Conservation (phyloP, 352 stramenopile species). For the Aphanomyces euteiches region DNA sequence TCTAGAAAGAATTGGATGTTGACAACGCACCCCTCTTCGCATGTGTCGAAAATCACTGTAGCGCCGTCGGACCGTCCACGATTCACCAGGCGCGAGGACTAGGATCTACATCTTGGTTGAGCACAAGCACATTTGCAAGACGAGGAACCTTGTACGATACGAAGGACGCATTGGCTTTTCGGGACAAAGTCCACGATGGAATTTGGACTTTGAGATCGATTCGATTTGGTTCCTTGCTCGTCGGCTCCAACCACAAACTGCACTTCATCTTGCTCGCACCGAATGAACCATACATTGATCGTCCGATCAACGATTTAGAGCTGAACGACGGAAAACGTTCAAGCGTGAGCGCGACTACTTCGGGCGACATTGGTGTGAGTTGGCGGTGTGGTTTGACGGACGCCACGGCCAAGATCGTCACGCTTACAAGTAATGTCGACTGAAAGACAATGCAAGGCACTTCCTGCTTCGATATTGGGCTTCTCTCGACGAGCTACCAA, state of each 20-base stretch:
- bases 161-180: background rate
- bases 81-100: background rate
- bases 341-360: slow-evolving; percentile 2
- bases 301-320: background rate
- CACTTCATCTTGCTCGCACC: background rate
- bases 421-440: background rate
- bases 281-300: background rate
- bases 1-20: background rate
- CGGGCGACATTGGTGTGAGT: background rate
- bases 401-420: background rate
- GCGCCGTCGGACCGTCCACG: slow-evolving; percentile 7
- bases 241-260: background rate
- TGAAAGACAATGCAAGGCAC: background rate
- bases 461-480: no score
- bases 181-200: slow-evolving; percentile 1
- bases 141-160: slow-evolving; percentile 10
- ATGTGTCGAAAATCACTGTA: slow-evolving; percentile 11
- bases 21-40: background rate
- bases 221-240: no score
- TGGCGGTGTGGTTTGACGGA: background rate
- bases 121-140: background rate
- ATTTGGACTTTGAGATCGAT: background rate
- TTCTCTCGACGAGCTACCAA: no score
- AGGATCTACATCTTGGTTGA: slow-evolving; percentile 2
- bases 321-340: background rate